phyloP scores from a whole-genome alignment of 148 eudicot genomes.

The Chenopodium quinoa region DNA sequence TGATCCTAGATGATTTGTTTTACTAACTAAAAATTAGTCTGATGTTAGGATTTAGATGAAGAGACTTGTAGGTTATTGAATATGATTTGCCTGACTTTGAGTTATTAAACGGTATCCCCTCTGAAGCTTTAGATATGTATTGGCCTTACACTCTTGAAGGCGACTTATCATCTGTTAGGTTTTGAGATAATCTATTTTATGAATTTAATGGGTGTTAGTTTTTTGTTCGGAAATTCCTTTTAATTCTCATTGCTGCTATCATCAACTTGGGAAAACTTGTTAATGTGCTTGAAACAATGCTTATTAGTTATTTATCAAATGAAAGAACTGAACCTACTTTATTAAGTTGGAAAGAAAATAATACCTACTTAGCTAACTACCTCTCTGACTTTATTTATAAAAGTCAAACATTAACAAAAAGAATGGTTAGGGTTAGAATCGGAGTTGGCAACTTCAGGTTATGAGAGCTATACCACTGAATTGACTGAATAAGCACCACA shows the following conservation, averaged over 20 bases:
- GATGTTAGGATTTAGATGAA: too few relatives aligned
- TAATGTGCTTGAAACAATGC: background rate
- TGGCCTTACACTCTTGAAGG: too few relatives aligned
- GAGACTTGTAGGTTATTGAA: background rate
- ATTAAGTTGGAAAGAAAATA: background rate
- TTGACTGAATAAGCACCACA: background rate
- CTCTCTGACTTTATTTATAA: background rate
- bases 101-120: background rate
- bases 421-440: background rate
- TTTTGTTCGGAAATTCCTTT: background rate
- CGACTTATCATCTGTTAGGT: too few relatives aligned
- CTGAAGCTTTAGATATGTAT: too few relatives aligned
- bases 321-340: background rate
- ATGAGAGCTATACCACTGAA: background rate
- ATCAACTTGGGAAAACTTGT: background rate
- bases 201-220: too few relatives aligned
- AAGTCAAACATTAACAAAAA: background rate
- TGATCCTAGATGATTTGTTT: background rate
- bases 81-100: background rate
- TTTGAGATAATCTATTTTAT: too few relatives aligned
- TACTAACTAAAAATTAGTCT: too few relatives aligned
- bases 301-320: background rate
- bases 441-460: background rate
- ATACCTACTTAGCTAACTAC: background rate
- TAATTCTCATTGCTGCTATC: background rate